Conservation (phyloP, 2,329 filamentous ascomycete genomes). For the Monosporascus cannonballus region DNA sequence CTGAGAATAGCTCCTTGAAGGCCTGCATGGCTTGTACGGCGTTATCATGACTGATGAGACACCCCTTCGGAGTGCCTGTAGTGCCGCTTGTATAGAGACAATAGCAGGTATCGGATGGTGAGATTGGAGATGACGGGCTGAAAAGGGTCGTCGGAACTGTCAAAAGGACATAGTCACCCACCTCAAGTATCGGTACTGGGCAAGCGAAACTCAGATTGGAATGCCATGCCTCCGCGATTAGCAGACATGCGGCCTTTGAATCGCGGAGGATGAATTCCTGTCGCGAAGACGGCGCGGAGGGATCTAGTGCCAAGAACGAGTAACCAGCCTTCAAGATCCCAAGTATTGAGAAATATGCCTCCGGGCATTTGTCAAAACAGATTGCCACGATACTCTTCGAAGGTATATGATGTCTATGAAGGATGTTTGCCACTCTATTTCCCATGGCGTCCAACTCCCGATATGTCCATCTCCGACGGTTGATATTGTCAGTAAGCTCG, state of each 20-base stretch:
- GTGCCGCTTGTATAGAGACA: conserved; percentile 86
- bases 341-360: conserved; percentile 76
- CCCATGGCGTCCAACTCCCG: conserved; percentile 62
- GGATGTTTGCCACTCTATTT: conserved; percentile 64
- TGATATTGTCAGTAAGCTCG: conserved; percentile 39
- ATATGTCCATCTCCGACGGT: conserved; percentile 64
- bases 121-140: conserved; percentile 28
- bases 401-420: conserved; percentile 41
- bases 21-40: conserved; percentile 84
- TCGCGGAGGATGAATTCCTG: conserved; percentile 75
- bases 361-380: conserved; percentile 79
- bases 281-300: conserved; percentile 63
- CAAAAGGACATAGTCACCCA: conserved; percentile 27
- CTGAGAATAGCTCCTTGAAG: conserved; percentile 71
- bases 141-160: conserved; percentile 4
- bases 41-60: conserved; percentile 83
- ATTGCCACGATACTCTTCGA: conserved; percentile 63
- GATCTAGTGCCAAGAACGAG: conserved; percentile 75
- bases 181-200: conserved; percentile 26
- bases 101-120: conserved; percentile 61
- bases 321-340: conserved; percentile 79
- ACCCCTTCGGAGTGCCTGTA: conserved; percentile 81
- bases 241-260: conserved; percentile 56
- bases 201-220: conserved; percentile 27
- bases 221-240: conserved; percentile 40